A percentile compares a stretch with the other conserved stretches of the same genome.
Evolutionary conservation across 495 filamentous ascomycete species (phyloP).

Genomic region (Gamarada debralockiae): DNA sequence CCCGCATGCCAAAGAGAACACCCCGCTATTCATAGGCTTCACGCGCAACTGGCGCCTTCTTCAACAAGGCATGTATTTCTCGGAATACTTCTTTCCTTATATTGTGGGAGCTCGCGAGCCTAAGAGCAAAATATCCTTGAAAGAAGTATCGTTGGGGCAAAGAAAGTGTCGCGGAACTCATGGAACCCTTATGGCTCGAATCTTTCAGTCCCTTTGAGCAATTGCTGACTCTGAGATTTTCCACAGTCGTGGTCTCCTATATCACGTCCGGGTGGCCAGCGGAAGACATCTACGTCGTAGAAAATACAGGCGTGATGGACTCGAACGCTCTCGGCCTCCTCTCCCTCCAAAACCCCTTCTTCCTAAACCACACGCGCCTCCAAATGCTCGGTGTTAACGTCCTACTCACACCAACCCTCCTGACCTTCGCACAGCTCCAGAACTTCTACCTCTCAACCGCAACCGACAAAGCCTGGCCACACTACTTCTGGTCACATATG

Average conservation of each 20-base stretch:
- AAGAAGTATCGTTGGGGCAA: too few relatives aligned
- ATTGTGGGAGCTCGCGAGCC: too few relatives aligned
- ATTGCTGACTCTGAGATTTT: too few relatives aligned
- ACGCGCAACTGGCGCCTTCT: constrained; percentile 56
- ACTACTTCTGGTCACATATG: constrained; percentile 58
- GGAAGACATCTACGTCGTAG: constrained; percentile 55
- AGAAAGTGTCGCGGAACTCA: too few relatives aligned
- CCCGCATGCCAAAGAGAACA: constrained; percentile 33
- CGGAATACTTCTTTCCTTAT: too few relatives aligned
- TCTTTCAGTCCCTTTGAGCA: too few relatives aligned
- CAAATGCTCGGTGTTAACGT: constrained; percentile 51
- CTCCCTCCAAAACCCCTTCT: constrained; percentile 58
- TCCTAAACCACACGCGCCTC: constrained; percentile 52
- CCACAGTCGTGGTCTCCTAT: constrained; percentile 54
- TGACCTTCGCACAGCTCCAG: constrained; percentile 60
- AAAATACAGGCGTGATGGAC: constrained; percentile 60
- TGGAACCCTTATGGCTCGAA: too few relatives aligned
- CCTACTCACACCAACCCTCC: constrained; percentile 51
- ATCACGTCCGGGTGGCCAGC: constrained; percentile 60
- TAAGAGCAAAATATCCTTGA: too few relatives aligned
- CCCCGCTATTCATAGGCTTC: constrained; percentile 58
- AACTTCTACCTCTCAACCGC: constrained; percentile 53
- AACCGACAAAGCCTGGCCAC: constrained; percentile 42
- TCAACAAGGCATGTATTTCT: too few relatives aligned
- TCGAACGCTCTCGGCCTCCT: constrained; percentile 48